Percentiles rank a stretch among this genome's conserved stretches.
Evolutionary conservation across 140 eudicot species (phyloP).

Genomic region (Stevia rebaudiana): DNA sequence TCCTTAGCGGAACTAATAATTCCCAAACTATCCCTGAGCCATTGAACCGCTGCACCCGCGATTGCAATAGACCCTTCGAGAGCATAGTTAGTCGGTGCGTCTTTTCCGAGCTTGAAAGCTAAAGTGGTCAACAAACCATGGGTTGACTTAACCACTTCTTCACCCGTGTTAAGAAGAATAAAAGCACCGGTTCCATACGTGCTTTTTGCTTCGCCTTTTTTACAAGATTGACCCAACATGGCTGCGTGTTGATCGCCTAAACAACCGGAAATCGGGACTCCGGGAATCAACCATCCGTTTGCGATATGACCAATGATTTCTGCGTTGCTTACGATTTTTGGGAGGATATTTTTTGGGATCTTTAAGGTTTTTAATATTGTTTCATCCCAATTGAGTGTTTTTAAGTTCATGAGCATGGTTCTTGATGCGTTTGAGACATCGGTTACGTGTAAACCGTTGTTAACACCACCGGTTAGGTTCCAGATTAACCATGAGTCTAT

Average conservation of each 20-base stretch:
- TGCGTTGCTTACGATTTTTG: constrained; percentile 79
- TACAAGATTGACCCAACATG: constrained; percentile 89
- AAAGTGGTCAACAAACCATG: constrained; percentile 84
- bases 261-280: constrained; percentile 91
- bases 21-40: constrained; percentile 94
- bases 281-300: constrained; percentile 76
- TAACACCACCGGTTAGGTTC: constrained; percentile 86
- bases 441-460: constrained; percentile 72
- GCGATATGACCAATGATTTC: constrained; percentile 71
- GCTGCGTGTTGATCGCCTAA: constrained; percentile 99
- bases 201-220: constrained; percentile 92
- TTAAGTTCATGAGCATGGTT: constrained; percentile 90
- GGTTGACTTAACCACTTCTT: constrained; percentile 50
- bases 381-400: constrained; percentile 79
- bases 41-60: constrained; percentile 98
- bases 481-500: constrained; percentile 91
- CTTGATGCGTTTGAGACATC: constrained; percentile 96
- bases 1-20: constrained; percentile 68
- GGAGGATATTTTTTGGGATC: constrained; percentile 53
- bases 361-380: constrained; percentile 39
- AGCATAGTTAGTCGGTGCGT: constrained; percentile 81
- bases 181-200: constrained; percentile 93
- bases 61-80: constrained; percentile 94
- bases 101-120: constrained; percentile 86
- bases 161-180: constrained; percentile 81